Evolutionary conservation across 371 early-diverging fungal species (phyloP), one percentile per base, ranked within the genome.

Genomic region (Circinella umbellata): DNA sequence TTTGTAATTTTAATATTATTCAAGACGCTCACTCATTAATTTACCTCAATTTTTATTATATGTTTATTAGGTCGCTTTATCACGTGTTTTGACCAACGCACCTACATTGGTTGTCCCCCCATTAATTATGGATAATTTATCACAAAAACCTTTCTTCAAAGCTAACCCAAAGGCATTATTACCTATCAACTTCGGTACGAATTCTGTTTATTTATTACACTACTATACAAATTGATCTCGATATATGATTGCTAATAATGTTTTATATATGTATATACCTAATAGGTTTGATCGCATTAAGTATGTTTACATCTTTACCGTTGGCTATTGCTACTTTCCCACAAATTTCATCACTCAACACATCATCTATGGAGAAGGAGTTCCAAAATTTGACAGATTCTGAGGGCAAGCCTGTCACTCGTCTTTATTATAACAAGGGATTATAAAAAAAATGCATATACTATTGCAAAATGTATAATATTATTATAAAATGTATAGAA

Each of bases 251-350:
- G 27, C 11, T 42, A 11, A 42, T 42, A 1, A 42, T 42, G 10
- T 39, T 6, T 39, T 6, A 10, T 18, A 17, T 18, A 64, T 18
- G 62, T 47, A 34, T 68, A 11, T 67, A 17, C 66, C 36, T 17
- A 54, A 47, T 69, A 83, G 84, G 79, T 39, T 76, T 90, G 39
- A 89, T 94, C 62, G 84, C 91, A 3, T 69, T 87, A 15, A 90
- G 89, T 18, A 77, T 93, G 66, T 81, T 92, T 85, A 90, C 89
- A 7, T 93, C 94, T 1, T 73, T 94, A 42, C 95, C 95, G 0
- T 83, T 88, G 61, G 93, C 95, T 1, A 91, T 94, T 67, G 95
- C 93, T 4, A 79, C 92, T 4, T 94, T 92, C 78, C 95, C 94
- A n/a, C 94, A 94, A 71, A 72, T 69, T 17, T 92, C 87, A 35